Conservation (phyloP, 2,329 filamentous ascomycete species). For the Alternaria sp. region DNA sequence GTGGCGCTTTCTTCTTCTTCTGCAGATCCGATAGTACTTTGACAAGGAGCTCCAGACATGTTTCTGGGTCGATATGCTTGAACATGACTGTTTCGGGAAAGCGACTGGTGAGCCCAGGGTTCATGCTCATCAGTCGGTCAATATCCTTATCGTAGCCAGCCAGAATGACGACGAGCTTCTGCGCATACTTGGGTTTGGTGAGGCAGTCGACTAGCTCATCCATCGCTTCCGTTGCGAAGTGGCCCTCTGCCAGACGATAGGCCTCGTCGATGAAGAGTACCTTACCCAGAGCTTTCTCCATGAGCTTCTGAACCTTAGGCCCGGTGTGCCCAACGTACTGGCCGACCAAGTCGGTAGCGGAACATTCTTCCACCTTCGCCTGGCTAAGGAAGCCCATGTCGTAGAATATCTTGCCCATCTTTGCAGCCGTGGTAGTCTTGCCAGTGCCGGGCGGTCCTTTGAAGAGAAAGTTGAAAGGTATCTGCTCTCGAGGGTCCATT, state of each 20-base stretch:
- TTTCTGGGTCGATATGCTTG: constrained; percentile 40
- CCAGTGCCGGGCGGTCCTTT: constrained; percentile 71
- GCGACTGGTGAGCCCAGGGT: constrained; percentile 68
- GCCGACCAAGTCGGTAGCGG: constrained; percentile 71
- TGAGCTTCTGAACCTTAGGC: constrained; percentile 65
- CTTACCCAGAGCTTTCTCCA: constrained; percentile 68
- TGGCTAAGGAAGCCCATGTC: constrained; percentile 72
- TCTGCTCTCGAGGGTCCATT: constrained; percentile 62
- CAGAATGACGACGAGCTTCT: constrained; percentile 70
- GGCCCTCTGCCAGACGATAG: constrained; percentile 66
- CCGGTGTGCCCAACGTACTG: constrained; percentile 74
- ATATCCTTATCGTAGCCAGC: constrained; percentile 74
- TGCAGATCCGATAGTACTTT: constrained; percentile 35
- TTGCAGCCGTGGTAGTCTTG: constrained; percentile 75
- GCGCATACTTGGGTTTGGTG: constrained; percentile 63
- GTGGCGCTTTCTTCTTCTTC: constrained; percentile 35
- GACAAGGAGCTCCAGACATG: constrained; percentile 49
- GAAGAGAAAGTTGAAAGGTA: constrained; percentile 74
- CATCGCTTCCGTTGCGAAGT: constrained; percentile 64
- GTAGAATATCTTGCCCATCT: constrained; percentile 77
- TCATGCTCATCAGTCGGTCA: constrained; percentile 65
- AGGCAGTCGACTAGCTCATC: constrained; percentile 60
- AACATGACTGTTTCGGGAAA: constrained; percentile 70
- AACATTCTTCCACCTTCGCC: constrained; percentile 68
- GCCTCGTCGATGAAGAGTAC: constrained; percentile 77